Percentiles rank a stretch among this genome's conserved stretches.
Evolutionary conservation across 208 protist genomes (phyloP).

Genomic region (Leishmania amazonensis): DNA sequence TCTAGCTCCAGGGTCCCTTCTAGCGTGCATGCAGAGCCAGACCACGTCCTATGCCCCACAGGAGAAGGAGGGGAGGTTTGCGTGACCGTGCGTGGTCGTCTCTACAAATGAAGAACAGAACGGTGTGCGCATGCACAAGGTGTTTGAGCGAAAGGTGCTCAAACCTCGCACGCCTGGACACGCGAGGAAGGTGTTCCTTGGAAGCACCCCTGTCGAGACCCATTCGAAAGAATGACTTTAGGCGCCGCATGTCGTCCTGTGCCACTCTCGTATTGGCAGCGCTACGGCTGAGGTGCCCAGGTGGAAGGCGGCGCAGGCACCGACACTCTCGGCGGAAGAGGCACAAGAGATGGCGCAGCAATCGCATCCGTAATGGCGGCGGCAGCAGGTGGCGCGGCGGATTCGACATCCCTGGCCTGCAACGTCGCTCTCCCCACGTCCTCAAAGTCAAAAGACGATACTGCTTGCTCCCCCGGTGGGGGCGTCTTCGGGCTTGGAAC

Average conservation of each 20-base stretch:
- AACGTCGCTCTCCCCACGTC: constrained; percentile 1
- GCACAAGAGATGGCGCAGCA: background rate
- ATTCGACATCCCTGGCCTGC: background rate
- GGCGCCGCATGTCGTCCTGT: too few relatives aligned
- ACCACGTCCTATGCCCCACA: background rate
- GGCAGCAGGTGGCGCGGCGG: background rate
- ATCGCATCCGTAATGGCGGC: background rate
- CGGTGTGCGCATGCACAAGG: background rate
- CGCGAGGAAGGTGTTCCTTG: background rate
- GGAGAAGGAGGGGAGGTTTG: background rate
- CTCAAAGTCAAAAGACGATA: constrained; percentile 4
- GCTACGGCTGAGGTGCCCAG: background rate
- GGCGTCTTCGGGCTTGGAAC: background rate
- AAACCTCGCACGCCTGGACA: background rate
- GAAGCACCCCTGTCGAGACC: too few relatives aligned
- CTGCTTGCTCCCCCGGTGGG: background rate
- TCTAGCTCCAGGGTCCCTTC: background rate
- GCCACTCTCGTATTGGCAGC: background rate
- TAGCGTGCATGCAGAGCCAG: background rate
- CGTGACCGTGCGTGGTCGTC: background rate
- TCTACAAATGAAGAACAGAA: background rate
- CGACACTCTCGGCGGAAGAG: constrained; percentile 2
- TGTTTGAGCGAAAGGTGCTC: too few relatives aligned
- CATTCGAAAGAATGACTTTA: background rate
- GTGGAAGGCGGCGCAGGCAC: constrained; percentile 6